A percentile compares a stretch with the other conserved stretches of the same genome.
These are phyloP conservation scores for Leptosphaerulina australis DNA, from an alignment of 2,329 filamentous ascomycete genomes.

Conservation along the genomic window DNA sequence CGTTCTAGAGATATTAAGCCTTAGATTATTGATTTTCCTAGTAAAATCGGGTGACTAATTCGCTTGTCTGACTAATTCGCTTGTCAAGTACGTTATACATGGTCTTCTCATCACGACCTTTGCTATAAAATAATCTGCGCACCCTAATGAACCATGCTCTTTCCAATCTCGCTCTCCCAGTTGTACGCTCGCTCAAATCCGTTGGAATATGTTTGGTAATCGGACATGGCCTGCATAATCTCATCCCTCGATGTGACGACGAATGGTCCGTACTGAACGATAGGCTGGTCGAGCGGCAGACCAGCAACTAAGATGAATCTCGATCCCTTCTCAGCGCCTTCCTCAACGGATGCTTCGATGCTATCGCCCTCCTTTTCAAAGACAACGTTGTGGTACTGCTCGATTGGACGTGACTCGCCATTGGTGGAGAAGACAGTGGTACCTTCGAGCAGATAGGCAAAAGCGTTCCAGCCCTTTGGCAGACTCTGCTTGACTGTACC, in stretches of 20 bases:
- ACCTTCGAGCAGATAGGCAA: slow-evolving; percentile 84
- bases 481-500: slow-evolving; percentile 76
- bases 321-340: slow-evolving; percentile 63
- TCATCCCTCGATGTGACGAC: slow-evolving; percentile 46
- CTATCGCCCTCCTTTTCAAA: slow-evolving; percentile 81
- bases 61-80: too few relatives aligned
- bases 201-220: slow-evolving; percentile 46
- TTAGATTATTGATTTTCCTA: too few relatives aligned
- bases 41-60: too few relatives aligned
- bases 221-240: slow-evolving; percentile 48
- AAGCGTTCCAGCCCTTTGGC: slow-evolving; percentile 85
- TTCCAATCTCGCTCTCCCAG: slow-evolving; percentile 76
- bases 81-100: slow-evolving; percentile 7
- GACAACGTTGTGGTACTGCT: slow-evolving; percentile 84
- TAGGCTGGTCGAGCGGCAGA: slow-evolving; percentile 57
- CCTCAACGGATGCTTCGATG: slow-evolving; percentile 72
- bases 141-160: slow-evolving; percentile 39
- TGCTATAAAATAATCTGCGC: neutral
- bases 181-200: slow-evolving; percentile 67
- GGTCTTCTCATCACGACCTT: neutral
- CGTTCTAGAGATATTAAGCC: too few relatives aligned
- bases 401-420: slow-evolving; percentile 54
- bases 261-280: slow-evolving; percentile 50
- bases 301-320: slow-evolving; percentile 77
- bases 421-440: slow-evolving; percentile 62